Evolutionary conservation across 345 rosid genomes (phyloP), one percentile per base, ranked within the genome.

Genomic region (Noccaea bulbosa): DNA sequence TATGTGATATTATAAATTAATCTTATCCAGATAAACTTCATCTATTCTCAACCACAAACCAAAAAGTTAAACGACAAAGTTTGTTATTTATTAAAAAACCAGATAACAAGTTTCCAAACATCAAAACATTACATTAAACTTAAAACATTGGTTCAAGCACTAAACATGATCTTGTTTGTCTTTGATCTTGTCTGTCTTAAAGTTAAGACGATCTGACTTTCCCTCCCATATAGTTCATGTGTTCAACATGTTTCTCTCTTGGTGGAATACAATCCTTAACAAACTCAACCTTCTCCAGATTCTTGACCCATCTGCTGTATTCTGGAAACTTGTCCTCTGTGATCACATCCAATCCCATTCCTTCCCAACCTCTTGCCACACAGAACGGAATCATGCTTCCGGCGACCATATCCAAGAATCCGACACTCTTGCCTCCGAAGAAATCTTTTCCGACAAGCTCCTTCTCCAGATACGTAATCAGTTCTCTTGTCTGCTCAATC

Each of bases 381-480:
- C 86, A 78, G 47, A 64, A 77, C 4, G 79, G 80, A 5, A 77
- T 51, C 52, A 69, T 1, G 32, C 56, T 74, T 32, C 54, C 74
- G 2, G 67, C 75, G 0, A 74, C 83, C 3, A 78, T 11, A 24
- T 78, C 83, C 74, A 83, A 54, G 17, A 65, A 69, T 51, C 86
- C 82, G 5, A 69, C 52, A 5, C 2, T 62, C 34, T 77, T 44
- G 0, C 81, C 83, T 0, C 80, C 86, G n/a, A 83, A 80, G 74
- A 69, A 83, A 11, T 74, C 68, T 71, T 78, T 72, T 43, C 80
- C 75, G 33, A 70, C 77, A 12, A 78, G 77, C 43, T 73, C 71
- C 27, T 73, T 67, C 67, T 80, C 84, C 2, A 83, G 80, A 52
- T 62, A 4, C 53, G 12, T 75, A 15, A 80, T 27, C 58, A 73